phyloP scores from a whole-genome alignment of 78 protist species.

The Emiliania huxleyi region DNA sequence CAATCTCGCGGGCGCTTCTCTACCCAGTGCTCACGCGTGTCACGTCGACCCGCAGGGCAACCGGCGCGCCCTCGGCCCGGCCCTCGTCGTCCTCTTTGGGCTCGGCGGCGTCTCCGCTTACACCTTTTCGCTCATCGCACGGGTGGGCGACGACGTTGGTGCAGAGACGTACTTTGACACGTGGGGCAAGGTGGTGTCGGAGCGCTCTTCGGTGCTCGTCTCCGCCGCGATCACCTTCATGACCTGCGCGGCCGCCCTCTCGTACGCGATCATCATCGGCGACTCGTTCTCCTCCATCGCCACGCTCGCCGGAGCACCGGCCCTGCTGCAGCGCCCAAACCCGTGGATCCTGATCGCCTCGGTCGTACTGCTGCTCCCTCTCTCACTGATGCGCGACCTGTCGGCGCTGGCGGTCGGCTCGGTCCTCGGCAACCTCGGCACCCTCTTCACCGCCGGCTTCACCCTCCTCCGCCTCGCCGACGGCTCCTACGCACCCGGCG shows the following conservation, averaged over 20 bases:
- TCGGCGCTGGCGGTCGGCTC: not conserved
- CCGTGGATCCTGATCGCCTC: not conserved
- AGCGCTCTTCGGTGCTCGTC: not conserved
- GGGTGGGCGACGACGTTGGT: slow-evolving; percentile 1
- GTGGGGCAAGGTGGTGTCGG: not conserved
- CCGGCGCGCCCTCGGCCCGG: not conserved
- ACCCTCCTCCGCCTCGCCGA: not conserved
- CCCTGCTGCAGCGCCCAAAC: not conserved
- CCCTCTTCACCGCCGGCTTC: not conserved
- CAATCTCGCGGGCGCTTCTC: too few relatives aligned
- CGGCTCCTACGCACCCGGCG: slow-evolving; percentile 15
- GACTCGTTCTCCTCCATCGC: slow-evolving; percentile 4
- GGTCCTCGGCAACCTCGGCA: not conserved
- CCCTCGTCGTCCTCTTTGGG: not conserved
- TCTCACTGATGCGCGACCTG: not conserved
- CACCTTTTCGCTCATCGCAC: not conserved
- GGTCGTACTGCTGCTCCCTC: not conserved
- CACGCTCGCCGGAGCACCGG: not conserved
- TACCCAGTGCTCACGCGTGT: too few relatives aligned
- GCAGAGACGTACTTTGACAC: not conserved
- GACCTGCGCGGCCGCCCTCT: not conserved
- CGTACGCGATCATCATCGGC: slow-evolving; percentile 19
- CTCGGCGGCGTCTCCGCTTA: not conserved
- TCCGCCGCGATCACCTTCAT: not conserved
- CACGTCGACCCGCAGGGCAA: too few relatives aligned